Percentiles rank a stretch among this genome's conserved stretches.
These are phyloP conservation scores for Conidiobolus incongruus DNA, from an alignment of 371 early-diverging fungal genomes.

Conservation along the genomic window DNA sequence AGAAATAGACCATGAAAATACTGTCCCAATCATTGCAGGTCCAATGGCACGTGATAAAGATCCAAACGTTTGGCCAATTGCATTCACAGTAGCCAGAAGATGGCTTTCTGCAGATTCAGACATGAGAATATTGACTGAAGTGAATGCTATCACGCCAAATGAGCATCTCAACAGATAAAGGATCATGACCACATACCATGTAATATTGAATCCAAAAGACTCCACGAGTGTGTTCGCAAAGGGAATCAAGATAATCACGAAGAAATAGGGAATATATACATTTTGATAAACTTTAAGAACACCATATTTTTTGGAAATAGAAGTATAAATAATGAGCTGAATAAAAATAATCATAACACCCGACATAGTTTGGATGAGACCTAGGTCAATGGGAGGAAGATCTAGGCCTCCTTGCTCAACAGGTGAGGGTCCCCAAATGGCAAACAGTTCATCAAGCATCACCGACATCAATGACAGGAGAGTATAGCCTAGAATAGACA, in stretches of 20 bases:
- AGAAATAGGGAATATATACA: slow-evolving; percentile 14
- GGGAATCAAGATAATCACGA: too few species aligned
- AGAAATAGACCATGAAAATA: slow-evolving; percentile 34
- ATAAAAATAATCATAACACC: slow-evolving; percentile 23
- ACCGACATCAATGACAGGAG: slow-evolving; percentile 38
- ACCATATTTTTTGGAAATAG: slow-evolving; percentile 17
- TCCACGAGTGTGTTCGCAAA: too few species aligned
- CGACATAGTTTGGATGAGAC: slow-evolving; percentile 22
- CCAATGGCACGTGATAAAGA: slow-evolving; percentile 37
- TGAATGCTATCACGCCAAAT: slow-evolving; percentile 27
- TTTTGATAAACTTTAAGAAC: slow-evolving; percentile 19
- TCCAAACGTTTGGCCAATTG: slow-evolving; percentile 31
- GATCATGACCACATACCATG: too few species aligned
- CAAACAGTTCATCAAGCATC: slow-evolving; percentile 49
- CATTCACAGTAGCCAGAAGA: slow-evolving; percentile 40
- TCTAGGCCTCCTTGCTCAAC: slow-evolving; percentile 32
- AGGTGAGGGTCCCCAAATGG: slow-evolving; percentile 31
- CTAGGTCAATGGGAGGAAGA: slow-evolving; percentile 25
- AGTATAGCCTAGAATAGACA: slow-evolving; percentile 1
- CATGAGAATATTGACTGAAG: slow-evolving; percentile 31
- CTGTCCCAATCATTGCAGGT: slow-evolving; percentile 33
- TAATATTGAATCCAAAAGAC: too few species aligned
- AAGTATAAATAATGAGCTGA: slow-evolving; percentile 30
- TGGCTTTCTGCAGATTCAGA: slow-evolving; percentile 4
- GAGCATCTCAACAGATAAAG: too few species aligned